Evolutionary conservation across 129 eudicot species (phyloP).

Genomic region (Artemisia argyi): DNA sequence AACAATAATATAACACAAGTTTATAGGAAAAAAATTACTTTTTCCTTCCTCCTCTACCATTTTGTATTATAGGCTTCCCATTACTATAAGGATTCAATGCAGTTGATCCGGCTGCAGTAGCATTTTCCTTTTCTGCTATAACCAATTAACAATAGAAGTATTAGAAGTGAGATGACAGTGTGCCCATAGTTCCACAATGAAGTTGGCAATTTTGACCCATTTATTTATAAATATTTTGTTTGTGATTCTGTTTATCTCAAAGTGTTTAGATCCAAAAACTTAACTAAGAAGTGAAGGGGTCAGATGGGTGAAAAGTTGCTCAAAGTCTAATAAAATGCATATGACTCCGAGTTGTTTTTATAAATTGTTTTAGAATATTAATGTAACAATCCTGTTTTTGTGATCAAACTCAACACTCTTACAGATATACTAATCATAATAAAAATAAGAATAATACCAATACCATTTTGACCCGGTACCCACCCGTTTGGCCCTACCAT

Average conservation of each 20-base stretch:
- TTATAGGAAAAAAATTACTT: constrained; percentile 48
- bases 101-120: constrained; percentile 50
- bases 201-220: not conserved
- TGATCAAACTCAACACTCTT: not conserved
- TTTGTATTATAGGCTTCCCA: constrained; percentile 65
- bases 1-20: not conserved
- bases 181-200: no score
- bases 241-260: not conserved
- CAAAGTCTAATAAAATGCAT: not conserved
- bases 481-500: constrained; percentile 1
- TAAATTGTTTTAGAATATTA: not conserved
- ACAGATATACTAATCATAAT: not conserved
- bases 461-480: constrained; percentile 1
- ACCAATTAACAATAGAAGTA: not conserved
- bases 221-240: not conserved
- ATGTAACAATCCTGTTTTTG: not conserved
- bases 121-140: constrained; percentile 69
- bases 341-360: not conserved
- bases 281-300: not conserved
- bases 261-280: not conserved
- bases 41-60: constrained; percentile 88
- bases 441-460: not conserved
- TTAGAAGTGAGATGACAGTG: constrained; percentile 11
- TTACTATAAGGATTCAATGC: constrained; percentile 46
- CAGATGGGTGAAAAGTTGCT: not conserved